A percentile compares a stretch with the other conserved stretches of the same genome.
phyloP scores from a whole-genome alignment of 2,329 filamentous ascomycete species.

The Plectosphaerella cucumerina region DNA sequence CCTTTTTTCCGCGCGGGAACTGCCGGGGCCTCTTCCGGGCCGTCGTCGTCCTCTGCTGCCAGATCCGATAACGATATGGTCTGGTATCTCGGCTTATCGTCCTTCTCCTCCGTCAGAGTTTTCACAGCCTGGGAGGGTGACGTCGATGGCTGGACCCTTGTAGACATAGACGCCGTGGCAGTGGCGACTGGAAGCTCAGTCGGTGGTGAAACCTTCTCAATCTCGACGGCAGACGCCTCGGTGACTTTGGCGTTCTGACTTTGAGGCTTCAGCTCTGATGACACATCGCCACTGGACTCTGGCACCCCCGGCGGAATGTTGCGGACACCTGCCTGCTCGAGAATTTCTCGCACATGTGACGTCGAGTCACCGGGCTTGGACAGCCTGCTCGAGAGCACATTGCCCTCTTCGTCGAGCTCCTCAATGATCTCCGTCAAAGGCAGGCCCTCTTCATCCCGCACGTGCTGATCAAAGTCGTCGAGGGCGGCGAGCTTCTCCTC shows the following conservation, averaged over 20 bases:
- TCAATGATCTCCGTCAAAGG: conserved; percentile 90
- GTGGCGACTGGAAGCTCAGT: too few relatives aligned
- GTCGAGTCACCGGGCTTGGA: conserved; percentile 65
- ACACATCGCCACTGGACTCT: too few relatives aligned
- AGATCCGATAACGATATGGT: not conserved
- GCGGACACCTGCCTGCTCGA: conserved; percentile 72
- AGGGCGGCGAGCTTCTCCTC: conserved; percentile 68
- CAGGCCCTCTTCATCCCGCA: conserved; percentile 62
- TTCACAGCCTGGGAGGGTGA: too few relatives aligned
- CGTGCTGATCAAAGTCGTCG: conserved; percentile 54
- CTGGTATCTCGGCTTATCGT: not conserved
- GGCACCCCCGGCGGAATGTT: not conserved
- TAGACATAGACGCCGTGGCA: too few relatives aligned
- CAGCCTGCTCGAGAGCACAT: conserved; percentile 66
- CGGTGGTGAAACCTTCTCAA: too few relatives aligned
- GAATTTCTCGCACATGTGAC: conserved; percentile 63
- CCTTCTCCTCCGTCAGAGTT: too few relatives aligned
- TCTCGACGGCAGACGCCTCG: too few relatives aligned
- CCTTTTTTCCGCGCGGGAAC: conserved; percentile 41
- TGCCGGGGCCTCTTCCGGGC: conserved; percentile 1
- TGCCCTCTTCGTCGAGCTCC: conserved; percentile 85
- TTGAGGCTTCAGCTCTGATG: too few relatives aligned
- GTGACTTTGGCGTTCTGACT: too few relatives aligned
- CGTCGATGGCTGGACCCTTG: too few relatives aligned
- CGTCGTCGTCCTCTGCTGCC: conserved; percentile 1